Base-by-base conservation (phyloP, 768 basidiomycete genomes). In the Boletus subparvulus region DNA sequence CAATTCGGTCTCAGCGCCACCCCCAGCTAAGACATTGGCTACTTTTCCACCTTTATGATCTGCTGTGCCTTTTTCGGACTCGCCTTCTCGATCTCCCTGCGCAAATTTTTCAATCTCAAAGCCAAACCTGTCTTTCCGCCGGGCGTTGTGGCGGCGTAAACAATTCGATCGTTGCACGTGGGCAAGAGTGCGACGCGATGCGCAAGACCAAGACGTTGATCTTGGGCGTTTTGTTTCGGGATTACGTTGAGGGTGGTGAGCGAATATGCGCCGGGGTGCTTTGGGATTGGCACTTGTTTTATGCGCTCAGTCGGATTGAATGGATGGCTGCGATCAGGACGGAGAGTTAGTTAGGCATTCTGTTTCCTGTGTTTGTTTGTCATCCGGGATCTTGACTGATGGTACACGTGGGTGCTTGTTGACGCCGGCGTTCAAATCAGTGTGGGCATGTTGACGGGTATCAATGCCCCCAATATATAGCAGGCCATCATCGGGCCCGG, bases 71-170 rank as follows among this genome's bases (percentile, higher is more conserved):
- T 85, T 74, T 85, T 83, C 59, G 84, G 83, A 45, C 78, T 85
- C 10, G 84, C 86, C 69, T 87, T 88, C 80, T 75, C 83, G 52
- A 82, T 86, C 54, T 84, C 85, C 2, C 71, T 85, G 36, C 78
- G 83, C 52, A 80, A 79, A 6, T 28, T 28, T 28, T 28, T 28
- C 28, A 83, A 87, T 60, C 72, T 86, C 50, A 77, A 81, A 62
- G 82, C 84, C 66, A 84, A 84, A 66, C 69, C 85, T 16, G 81
- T 81, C 16, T 86, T 86, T 74, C 84, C 83, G 1, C 84, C 84
- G 1, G 83, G 82, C 30, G 81, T 86, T 55, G 87, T 85, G 16
- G 84, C 85, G 36, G 86, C 85, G 11, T 84, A 79, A 1, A 84
- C 83, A 28, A 85, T 87, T 60, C 83, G 79, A 36, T 83, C 84